Evolutionary conservation across 1,139 yeast species (phyloP), one percentile per base, ranked within the genome.

Genomic region (Candida freyschussii): DNA sequence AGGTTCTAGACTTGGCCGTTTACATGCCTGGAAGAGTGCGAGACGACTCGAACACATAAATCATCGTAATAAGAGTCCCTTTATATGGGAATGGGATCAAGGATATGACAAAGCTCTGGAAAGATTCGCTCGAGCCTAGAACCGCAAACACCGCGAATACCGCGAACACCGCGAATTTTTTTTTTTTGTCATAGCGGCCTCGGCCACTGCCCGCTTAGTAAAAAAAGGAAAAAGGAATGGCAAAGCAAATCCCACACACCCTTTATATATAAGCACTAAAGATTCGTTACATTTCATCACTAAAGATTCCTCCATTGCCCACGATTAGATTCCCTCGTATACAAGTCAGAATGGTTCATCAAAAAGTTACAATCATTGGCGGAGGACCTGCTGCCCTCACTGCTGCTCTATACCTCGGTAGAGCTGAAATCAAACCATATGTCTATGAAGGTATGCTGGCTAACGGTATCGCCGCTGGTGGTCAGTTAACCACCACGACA

Each of bases 381-480:
- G 89, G 97, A 33, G 98, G 98, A 50, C 98, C 98, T 35, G 98
- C 98, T 41, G 98, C 97, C 37, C 96, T 91, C 70, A 91, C 98
- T 29, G 98, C 98, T 32, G 98, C 98, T 49, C 85, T 91, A 61
- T 91, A 91, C 63, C 71, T 91, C 41, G 80, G 97, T 20, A 79
- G 98, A 63, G 98, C 98, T 24, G 98, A 91, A 68, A 78, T 87
- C 58, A 80, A 83, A 64, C 96, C 98, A 22, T 80, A 86, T 23
- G 62, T 91, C 51, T 91, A 85, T 64, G 98, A 91, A 66, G 98
- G 98, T 52, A 70, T 91, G 81, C 67, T 91, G 59, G 98, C 98
- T 45, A 91, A 91, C 61, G 98, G 97, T 45, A 76, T 89, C 50
- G 98, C 98, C 32, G 96, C 98, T 19, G 98, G 98, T 51, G 98